phyloP scores from a whole-genome alignment of 2,329 filamentous ascomycete genomes.

The Neopestalotiopsis sp. region DNA sequence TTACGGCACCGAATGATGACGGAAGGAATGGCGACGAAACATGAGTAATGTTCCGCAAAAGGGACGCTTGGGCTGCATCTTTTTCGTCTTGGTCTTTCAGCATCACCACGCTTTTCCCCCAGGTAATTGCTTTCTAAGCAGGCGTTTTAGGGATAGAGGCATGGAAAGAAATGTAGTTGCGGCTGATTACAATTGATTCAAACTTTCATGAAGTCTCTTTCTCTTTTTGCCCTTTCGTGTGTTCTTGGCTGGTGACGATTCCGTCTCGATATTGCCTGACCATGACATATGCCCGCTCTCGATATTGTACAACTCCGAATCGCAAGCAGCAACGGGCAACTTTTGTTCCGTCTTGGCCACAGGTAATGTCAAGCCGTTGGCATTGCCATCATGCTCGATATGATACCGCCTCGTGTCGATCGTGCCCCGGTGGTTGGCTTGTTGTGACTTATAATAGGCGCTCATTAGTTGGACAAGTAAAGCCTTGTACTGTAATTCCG shows the following conservation, averaged over 20 bases:
- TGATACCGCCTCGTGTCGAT: background rate
- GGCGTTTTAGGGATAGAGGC: constrained; percentile 40
- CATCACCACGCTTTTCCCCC: constrained; percentile 22
- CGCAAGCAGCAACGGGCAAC: background rate
- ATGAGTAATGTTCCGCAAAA: constrained; percentile 6
- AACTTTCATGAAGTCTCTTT: background rate
- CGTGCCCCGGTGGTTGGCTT: background rate
- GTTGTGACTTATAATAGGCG: background rate
- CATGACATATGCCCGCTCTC: background rate
- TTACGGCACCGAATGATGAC: background rate
- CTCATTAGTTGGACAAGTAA: background rate
- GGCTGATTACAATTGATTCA: constrained; percentile 23
- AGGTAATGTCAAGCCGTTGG: background rate
- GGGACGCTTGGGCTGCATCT: constrained; percentile 13
- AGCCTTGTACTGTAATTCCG: constrained; percentile 5
- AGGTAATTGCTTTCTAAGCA: constrained; percentile 32
- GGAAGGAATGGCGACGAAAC: background rate
- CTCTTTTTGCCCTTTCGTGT: background rate
- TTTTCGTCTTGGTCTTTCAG: constrained; percentile 14
- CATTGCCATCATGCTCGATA: background rate
- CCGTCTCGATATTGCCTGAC: background rate
- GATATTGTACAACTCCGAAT: background rate
- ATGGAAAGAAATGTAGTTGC: constrained; percentile 29
- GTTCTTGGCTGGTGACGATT: background rate
- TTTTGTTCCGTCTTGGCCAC: background rate